Conservation (phyloP, 2,329 filamentous ascomycete species). For the Hypoxylon sp. region DNA sequence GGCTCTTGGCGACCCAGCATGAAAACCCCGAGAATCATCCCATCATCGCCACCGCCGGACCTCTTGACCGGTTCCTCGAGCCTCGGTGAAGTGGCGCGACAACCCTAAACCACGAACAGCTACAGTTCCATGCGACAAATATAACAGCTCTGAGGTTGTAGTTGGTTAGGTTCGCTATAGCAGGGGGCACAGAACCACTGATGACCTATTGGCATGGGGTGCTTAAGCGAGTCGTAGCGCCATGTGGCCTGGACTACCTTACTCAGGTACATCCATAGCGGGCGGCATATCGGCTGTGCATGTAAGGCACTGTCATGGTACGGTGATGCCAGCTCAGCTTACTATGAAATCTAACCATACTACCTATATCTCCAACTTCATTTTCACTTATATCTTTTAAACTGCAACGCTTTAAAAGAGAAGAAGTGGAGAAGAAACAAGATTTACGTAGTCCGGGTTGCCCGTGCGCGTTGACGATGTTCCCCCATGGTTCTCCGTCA, state of each 20-base stretch:
- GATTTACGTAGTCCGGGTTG: background rate
- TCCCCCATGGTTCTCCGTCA: background rate
- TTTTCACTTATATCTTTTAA: slow-evolving; percentile 24
- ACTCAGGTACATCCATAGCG: slow-evolving; percentile 8
- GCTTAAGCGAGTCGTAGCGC: slow-evolving; percentile 23
- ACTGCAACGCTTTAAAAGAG: slow-evolving; percentile 14
- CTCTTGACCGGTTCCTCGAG: slow-evolving; percentile 26
- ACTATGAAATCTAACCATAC: slow-evolving; percentile 5
- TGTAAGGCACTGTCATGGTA: slow-evolving; percentile 29
- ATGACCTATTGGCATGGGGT: slow-evolving; percentile 22
- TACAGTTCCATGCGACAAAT: slow-evolving; percentile 3
- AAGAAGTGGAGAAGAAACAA: slow-evolving; percentile 4
- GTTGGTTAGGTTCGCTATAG: slow-evolving; percentile 17
- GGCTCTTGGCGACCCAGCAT: slow-evolving; percentile 39
- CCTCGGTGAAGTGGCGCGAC: slow-evolving; percentile 26
- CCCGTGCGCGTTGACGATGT: background rate
- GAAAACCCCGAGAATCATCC: slow-evolving; percentile 19
- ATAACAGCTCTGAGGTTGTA: slow-evolving; percentile 7
- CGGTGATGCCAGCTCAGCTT: slow-evolving; percentile 8
- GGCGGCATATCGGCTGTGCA: slow-evolving; percentile 25
- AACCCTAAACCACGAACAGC: slow-evolving; percentile 19
- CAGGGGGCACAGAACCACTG: slow-evolving; percentile 3
- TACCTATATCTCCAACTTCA: slow-evolving; percentile 6
- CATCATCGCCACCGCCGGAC: slow-evolving; percentile 20
- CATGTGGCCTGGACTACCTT: slow-evolving; percentile 22